Conservation (phyloP, 2,329 filamentous ascomycete species). For the Epichloe hybrida region DNA sequence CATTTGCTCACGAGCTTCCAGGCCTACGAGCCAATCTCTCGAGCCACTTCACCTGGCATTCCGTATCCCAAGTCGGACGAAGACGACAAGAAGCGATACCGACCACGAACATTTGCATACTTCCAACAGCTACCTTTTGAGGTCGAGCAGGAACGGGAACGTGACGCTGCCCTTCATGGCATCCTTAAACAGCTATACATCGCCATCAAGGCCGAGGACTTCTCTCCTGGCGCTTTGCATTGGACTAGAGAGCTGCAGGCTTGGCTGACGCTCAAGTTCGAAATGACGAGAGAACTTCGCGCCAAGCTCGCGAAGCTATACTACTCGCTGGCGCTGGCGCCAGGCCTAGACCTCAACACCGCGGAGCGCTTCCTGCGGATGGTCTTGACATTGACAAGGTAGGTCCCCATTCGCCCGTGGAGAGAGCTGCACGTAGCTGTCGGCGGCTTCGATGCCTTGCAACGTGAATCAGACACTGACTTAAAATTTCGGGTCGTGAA, state of each 20-base stretch:
- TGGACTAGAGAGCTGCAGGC: constrained; percentile 94
- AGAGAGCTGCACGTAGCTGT: not conserved
- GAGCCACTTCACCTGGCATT: constrained; percentile 71
- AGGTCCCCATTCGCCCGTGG: constrained; percentile 21
- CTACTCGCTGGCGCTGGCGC: constrained; percentile 84
- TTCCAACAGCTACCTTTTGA: constrained; percentile 79
- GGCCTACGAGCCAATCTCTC: constrained; percentile 57
- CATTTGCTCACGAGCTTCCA: constrained; percentile 25
- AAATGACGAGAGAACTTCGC: constrained; percentile 74
- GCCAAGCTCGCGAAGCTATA: constrained; percentile 80
- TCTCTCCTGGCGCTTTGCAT: constrained; percentile 82
- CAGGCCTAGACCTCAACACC: constrained; percentile 68
- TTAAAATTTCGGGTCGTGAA: not conserved
- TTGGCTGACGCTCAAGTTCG: constrained; percentile 95
- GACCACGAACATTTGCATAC: constrained; percentile 87
- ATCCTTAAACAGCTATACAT: constrained; percentile 93
- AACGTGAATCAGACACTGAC: constrained; percentile 1
- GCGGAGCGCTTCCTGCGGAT: constrained; percentile 91
- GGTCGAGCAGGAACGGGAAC: constrained; percentile 66
- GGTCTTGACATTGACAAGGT: constrained; percentile 94
- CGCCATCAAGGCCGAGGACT: constrained; percentile 81
- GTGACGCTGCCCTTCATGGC: constrained; percentile 66
- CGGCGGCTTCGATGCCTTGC: constrained; percentile 1
- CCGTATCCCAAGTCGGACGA: constrained; percentile 37
- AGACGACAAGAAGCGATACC: constrained; percentile 51